Percentiles rank a stretch among this genome's conserved stretches.
These are phyloP conservation scores for Cystobasidium ongulense DNA, from an alignment of 768 basidiomycete genomes.

Conservation along the genomic window DNA sequence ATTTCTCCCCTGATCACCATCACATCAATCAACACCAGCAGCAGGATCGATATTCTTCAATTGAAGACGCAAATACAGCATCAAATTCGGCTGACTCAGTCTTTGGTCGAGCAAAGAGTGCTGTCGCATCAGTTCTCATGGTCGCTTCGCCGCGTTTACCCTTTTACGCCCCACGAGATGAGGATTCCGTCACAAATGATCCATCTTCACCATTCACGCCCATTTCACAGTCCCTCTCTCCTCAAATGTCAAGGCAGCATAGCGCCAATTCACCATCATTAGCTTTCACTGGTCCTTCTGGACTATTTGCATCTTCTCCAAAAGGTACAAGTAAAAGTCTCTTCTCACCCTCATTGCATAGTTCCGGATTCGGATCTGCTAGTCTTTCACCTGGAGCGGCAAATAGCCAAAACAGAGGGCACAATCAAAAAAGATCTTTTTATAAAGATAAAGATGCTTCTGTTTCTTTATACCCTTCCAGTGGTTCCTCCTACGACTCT, in stretches of 20 bases:
- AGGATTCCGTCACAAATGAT: background rate
- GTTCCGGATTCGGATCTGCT: background rate
- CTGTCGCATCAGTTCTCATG: background rate
- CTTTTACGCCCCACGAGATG: background rate
- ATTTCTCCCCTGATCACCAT: background rate
- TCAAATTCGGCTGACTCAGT: background rate
- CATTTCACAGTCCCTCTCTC: background rate
- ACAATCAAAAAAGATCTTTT: background rate
- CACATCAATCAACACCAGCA: background rate
- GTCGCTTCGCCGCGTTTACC: conserved; percentile 12
- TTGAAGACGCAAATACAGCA: background rate
- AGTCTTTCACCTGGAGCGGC: background rate
- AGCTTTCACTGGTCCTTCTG: background rate
- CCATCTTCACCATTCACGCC: background rate
- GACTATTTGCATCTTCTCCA: background rate
- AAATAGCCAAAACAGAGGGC: background rate
- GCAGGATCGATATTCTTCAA: background rate
- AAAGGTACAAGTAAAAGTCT: background rate
- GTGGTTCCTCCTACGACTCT: background rate
- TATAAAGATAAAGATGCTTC: conserved; percentile 19
- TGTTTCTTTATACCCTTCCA: background rate
- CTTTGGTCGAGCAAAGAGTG: background rate
- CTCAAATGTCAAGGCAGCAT: background rate
- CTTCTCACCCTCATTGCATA: background rate
- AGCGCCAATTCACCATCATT: background rate